A percentile compares a stretch with the other conserved stretches of the same genome.
phyloP scores from a whole-genome alignment of 2,329 filamentous ascomycete species.

The Colletotrichum sp. region DNA sequence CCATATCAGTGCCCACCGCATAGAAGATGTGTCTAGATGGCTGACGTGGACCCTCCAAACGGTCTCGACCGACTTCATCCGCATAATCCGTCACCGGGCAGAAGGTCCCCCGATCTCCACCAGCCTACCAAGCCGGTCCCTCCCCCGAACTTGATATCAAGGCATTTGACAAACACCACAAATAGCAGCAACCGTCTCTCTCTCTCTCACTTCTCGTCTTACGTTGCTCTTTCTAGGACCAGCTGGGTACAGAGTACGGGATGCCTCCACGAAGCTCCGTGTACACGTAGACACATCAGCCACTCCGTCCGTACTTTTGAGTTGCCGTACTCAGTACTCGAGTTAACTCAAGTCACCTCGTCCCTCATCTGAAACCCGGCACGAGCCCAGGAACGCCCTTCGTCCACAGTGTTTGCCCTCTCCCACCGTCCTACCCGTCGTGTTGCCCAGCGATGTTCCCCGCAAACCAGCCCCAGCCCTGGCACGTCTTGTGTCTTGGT shows the following conservation, averaged over 20 bases:
- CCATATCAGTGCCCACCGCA: neutral
- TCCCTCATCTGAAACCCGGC: conserved; percentile 18
- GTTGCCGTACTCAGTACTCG: neutral
- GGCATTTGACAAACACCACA: neutral
- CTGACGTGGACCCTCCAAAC: neutral
- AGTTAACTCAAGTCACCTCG: neutral
- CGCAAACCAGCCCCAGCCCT: neutral
- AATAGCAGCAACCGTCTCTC: neutral
- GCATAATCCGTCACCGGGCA: neutral
- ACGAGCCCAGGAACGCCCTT: neutral
- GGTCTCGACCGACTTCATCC: conserved; percentile 10
- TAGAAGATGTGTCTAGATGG: neutral
- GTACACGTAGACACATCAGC: conserved; percentile 5
- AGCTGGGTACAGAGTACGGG: neutral
- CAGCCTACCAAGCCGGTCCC: neutral
- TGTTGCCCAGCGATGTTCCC: conserved; percentile 8
- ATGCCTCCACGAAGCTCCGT: neutral
- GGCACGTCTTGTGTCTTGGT: conserved; percentile 4
- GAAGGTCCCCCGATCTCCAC: conserved; percentile 1
- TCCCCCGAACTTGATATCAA: neutral
- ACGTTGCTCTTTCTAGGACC: neutral
- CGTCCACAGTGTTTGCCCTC: neutral
- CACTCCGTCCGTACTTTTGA: conserved; percentile 10
- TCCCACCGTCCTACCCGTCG: neutral
- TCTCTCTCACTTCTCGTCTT: neutral